Percentiles rank a stretch among this genome's conserved stretches.
phyloP scores from a whole-genome alignment of 306 rosid genomes.

The Ziziphus jujuba region DNA sequence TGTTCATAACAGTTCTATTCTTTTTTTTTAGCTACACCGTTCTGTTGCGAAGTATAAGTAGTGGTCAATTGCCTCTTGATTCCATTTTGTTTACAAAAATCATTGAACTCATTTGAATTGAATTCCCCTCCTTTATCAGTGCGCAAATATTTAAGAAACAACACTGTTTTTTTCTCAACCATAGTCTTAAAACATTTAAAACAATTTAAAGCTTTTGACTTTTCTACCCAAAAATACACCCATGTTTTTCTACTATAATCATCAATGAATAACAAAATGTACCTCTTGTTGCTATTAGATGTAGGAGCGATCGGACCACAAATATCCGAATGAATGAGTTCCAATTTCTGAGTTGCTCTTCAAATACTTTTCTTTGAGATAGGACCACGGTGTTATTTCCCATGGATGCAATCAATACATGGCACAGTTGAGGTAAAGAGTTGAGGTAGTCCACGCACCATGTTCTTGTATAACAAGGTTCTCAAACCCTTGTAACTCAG shows the following conservation, averaged over 20 bases:
- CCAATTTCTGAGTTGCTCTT: too few relatives aligned
- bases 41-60: slow-evolving; percentile 16
- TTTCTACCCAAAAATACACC: neutral
- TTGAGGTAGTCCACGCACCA: slow-evolving; percentile 3
- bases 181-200: slow-evolving; percentile 2
- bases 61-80: slow-evolving; percentile 15
- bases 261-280: too few relatives aligned
- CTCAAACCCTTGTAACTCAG: slow-evolving; percentile 5
- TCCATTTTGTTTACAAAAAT: too few relatives aligned
- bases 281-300: too few relatives aligned
- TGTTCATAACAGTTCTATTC: slow-evolving; percentile 15
- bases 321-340: too few relatives aligned
- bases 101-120: neutral
- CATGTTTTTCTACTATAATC: slow-evolving; percentile 10
- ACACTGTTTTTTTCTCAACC: neutral
- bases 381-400: slow-evolving; percentile 7
- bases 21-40: slow-evolving; percentile 7
- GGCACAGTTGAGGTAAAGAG: neutral
- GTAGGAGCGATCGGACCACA: too few relatives aligned
- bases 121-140: slow-evolving; percentile 1
- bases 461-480: slow-evolving; percentile 3
- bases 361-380: too few relatives aligned
- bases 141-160: neutral
- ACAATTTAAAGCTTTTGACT: slow-evolving; percentile 1
- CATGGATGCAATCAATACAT: neutral